Conservation (phyloP, 208 protist genomes). For the Tritrichomonas foetus region DNA sequence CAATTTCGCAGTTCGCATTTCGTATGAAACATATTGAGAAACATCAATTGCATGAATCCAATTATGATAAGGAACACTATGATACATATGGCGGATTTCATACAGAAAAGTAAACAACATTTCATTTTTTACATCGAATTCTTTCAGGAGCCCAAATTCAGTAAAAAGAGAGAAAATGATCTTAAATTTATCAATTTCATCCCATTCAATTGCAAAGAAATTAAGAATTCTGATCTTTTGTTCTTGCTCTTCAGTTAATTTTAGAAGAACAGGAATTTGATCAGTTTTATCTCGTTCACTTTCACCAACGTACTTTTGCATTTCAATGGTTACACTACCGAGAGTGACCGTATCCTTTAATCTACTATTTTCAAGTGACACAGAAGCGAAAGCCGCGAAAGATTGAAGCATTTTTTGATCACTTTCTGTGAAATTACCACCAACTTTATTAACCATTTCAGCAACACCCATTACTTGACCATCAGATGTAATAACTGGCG, state of each 20-base stretch:
- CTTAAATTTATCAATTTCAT: not conserved
- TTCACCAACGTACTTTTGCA: not conserved
- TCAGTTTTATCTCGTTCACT: not conserved
- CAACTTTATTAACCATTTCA: not conserved
- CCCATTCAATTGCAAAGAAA: constrained; percentile 18
- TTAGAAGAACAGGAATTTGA: not conserved
- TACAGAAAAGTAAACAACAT: constrained; percentile 36
- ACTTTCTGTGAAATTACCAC: not conserved
- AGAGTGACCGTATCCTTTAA: not conserved
- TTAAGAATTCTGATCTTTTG: not conserved
- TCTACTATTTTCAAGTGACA: not conserved
- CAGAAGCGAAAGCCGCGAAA: not conserved
- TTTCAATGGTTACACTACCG: not conserved
- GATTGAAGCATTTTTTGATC: not conserved
- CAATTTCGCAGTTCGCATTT: constrained; percentile 56
- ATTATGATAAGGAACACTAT: constrained; percentile 67
- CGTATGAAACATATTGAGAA: constrained; percentile 58
- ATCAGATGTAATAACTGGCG: not conserved
- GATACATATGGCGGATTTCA: constrained; percentile 38
- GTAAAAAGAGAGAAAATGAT: constrained; percentile 38
- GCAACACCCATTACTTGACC: not conserved
- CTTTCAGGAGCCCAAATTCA: constrained; percentile 21
- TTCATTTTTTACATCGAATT: constrained; percentile 33
- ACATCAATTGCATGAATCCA: no score
- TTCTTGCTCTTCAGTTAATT: not conserved